Base-by-base conservation (phyloP, 2,329 filamentous ascomycete species). In the Cytospora piceae region DNA sequence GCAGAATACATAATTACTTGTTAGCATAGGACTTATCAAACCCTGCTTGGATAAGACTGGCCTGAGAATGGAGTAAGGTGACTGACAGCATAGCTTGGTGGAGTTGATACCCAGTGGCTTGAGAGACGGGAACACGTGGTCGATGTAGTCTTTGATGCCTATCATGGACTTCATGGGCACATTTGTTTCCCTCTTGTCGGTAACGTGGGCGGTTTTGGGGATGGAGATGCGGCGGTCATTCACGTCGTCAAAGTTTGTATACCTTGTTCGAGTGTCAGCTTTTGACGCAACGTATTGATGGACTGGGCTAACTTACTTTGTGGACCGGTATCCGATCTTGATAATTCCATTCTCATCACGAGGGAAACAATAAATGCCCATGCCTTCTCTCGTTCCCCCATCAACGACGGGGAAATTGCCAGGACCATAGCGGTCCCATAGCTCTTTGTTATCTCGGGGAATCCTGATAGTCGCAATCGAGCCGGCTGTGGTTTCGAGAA, bases 61-160 rank as follows among this genome's bases (percentile, higher is more conserved):
- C 24, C 17, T 20, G n/a, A 8, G 4, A 12, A 24, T 12, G 46
- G 46, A 14, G 11, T n/a, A 22, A 4, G 22, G 20, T 12, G n/a
- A 49, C 72, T 49, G 11, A 49, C 73, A 75, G 67, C 72, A 63
- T 29, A 63, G 53, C 37, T 67, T 67, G 15, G 54, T 54, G 4
- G 46, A 39, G 9, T 57, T 49, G 46, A 66, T 67, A 11, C 66
- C 66, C 37, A 67, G 57, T 7, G 61, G 56, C 27, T 24, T 27
- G 9, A 67, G 56, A n/a, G 61, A 58, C 8, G 66, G 66, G 11
- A 66, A 12, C 17, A 61, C 64, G 22, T 53, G 46, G 14, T 20
- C 14, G 32, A 67, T 62, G 51, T 64, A 67, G 3, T 15, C 60
- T 24, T 61, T 61, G n/a, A 61, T 37, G 5, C 58, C 58, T 53